Base-by-base conservation (phyloP, 371 early-diverging fungal species). In the Mortierella sp. region DNA sequence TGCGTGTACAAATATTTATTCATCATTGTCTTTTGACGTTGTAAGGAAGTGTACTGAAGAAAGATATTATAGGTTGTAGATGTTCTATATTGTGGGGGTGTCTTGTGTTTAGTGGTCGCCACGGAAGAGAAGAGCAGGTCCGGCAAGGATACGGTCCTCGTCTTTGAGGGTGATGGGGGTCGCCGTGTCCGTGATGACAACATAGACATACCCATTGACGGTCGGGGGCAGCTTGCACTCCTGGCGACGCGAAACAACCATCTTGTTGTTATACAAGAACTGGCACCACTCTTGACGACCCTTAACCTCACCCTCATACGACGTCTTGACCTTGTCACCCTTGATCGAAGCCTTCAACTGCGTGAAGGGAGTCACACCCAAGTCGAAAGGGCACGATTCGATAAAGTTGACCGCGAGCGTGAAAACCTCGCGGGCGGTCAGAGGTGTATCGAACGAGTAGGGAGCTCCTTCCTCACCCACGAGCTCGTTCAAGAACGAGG, bases 401-500 rank as follows among this genome's bases (percentile, higher is more conserved):
- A 83, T 75, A 72, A 83, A 80, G 70, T 74, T 68, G 78, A 72
- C 46, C 6, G 77, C 80, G 4, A 83, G 56, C 6, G 83, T 80
- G 10, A 75, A 6, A 21, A 80, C 55, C 46, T 77, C 60, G 6
- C 48, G 46, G 4, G 70, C 21, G 5, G 56, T 71, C 68, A 83
- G 38, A 1, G 84, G 75, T 14, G 80, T 80, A 44, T 83, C 84
- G n/a, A 77, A 77, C 0, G 77, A 0, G 32, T 83, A 83, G 16
- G 84, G 84, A 4, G 80, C 46, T 1, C 75, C 75, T 0, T 10
- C 10, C 32, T 43, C 41, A 18, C 75, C 77, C 2, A 49, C 11
- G n/a, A 80, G 35, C 12, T 68, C 77, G 55, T 80, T 83, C 75
- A 83, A 41, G 75, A 76, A 75, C 4, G 84, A 49, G 0, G 80